Conservation (phyloP, 148 eudicot genomes). For the Cornus florida region DNA sequence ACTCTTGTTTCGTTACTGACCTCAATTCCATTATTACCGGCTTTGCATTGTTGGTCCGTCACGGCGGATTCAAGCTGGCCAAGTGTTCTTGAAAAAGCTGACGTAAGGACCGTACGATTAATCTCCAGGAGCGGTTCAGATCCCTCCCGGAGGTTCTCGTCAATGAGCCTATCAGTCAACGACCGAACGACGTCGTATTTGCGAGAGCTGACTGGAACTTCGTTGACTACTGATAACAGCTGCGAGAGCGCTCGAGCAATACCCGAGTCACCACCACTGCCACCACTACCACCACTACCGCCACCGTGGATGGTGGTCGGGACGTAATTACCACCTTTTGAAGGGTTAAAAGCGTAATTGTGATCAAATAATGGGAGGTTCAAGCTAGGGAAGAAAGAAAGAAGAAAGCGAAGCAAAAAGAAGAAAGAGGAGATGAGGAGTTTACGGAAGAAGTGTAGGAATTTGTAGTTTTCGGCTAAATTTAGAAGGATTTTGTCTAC, state of each 20-base stretch:
- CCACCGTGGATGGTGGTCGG: neutral
- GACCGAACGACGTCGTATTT: neutral
- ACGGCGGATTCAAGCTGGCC: slow-evolving; percentile 46
- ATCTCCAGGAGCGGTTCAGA: slow-evolving; percentile 40
- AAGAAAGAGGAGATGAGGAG: slow-evolving; percentile 33
- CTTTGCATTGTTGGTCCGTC: slow-evolving; percentile 16
- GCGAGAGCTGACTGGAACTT: neutral
- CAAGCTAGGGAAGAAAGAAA: slow-evolving; percentile 12
- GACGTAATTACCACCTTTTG: neutral
- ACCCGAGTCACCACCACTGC: neutral
- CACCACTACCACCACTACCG: neutral
- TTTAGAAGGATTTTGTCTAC: slow-evolving; percentile 36
- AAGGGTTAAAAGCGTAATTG: neutral
- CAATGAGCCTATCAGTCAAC: neutral
- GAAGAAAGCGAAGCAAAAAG: slow-evolving; percentile 35
- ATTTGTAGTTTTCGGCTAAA: slow-evolving; percentile 19
- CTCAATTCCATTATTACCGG: neutral
- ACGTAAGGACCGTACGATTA: slow-evolving; percentile 45
- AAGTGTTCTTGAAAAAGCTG: slow-evolving; percentile 55
- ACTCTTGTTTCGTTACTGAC: neutral
- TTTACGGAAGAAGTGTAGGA: slow-evolving; percentile 41
- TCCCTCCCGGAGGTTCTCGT: slow-evolving; percentile 51
- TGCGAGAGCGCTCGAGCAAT: slow-evolving; percentile 55
- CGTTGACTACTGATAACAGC: neutral
- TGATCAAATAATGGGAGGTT: neutral